Conservation (phyloP, 208 protist species). For the Trypanosoma melophagium region DNA sequence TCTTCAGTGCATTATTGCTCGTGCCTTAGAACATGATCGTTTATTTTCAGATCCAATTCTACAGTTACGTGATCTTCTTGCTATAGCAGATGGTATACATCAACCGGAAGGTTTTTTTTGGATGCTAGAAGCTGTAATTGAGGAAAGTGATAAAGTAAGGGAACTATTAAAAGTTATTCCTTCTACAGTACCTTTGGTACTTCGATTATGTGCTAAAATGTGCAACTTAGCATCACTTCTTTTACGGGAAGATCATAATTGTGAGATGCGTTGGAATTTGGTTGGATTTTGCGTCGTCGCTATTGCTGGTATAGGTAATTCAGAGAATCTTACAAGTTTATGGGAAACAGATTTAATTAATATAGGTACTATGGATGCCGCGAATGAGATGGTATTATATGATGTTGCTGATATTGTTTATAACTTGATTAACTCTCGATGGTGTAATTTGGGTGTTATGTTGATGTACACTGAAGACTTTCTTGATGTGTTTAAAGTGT, state of each 20-base stretch:
- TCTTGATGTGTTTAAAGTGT: conserved; percentile 54
- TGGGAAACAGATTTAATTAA: conserved; percentile 22
- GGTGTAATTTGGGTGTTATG: conserved; percentile 80
- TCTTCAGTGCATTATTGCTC: conserved; percentile 38
- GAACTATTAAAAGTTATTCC: conserved; percentile 36
- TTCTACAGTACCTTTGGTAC: conserved; percentile 33
- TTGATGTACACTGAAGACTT: conserved; percentile 64
- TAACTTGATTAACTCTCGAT: conserved; percentile 58
- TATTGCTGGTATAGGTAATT: not conserved
- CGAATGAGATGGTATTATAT: conserved; percentile 59
- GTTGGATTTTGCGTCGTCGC: conserved; percentile 54
- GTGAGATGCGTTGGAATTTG: conserved; percentile 51
- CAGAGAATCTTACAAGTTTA: not conserved
- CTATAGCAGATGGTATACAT: conserved; percentile 67
- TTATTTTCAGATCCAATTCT: conserved; percentile 34
- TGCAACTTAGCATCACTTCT: conserved; percentile 42
- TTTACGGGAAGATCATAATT: conserved; percentile 39
- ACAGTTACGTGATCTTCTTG: conserved; percentile 51
- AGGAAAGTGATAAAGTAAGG: conserved; percentile 30
- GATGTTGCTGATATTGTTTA: conserved; percentile 63
- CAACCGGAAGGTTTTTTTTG: conserved; percentile 61
- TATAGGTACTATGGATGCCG: conserved; percentile 37
- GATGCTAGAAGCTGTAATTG: conserved; percentile 47
- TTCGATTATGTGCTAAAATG: conserved; percentile 46
- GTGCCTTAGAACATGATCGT: conserved; percentile 35